Conservation (phyloP, 73 alveolate genomes). For the Paramecium caudatum region DNA sequence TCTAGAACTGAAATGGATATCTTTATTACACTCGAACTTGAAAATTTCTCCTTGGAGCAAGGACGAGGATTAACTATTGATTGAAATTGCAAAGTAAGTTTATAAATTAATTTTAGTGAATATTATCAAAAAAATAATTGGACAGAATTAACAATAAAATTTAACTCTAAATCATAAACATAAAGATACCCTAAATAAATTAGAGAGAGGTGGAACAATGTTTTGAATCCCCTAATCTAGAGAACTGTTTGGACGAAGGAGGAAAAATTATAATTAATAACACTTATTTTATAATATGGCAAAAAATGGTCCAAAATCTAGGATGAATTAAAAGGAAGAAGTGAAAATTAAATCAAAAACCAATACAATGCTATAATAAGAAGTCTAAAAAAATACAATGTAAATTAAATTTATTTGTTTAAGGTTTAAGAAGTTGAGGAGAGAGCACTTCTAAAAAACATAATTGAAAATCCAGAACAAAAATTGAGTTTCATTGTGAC, state of each 20-base stretch:
- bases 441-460: not conserved
- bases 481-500: slow-evolving; percentile 5
- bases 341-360: slow-evolving; percentile 61
- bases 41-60: slow-evolving; percentile 30
- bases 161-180: not conserved
- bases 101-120: not conserved
- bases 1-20: slow-evolving; percentile 43
- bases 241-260: slow-evolving; percentile 4
- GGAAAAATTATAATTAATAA: slow-evolving; percentile 14
- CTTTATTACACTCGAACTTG: slow-evolving; percentile 36
- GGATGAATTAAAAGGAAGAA: not conserved
- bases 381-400: slow-evolving; percentile 36
- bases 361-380: slow-evolving; percentile 59
- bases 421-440: slow-evolving; percentile 27
- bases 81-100: slow-evolving; percentile 53
- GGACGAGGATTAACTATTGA: slow-evolving; percentile 45
- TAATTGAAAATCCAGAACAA: slow-evolving; percentile 7
- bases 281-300: not conserved
- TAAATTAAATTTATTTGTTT: not conserved
- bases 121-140: slow-evolving; percentile 30
- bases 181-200: slow-evolving; percentile 59
- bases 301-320: slow-evolving; percentile 63
- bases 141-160: slow-evolving; percentile 54
- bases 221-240: slow-evolving; percentile 2
- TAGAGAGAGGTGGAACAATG: slow-evolving; percentile 66